Base-by-base conservation (phyloP, 306 rosid species). In the Dalbergia cultrata region DNA sequence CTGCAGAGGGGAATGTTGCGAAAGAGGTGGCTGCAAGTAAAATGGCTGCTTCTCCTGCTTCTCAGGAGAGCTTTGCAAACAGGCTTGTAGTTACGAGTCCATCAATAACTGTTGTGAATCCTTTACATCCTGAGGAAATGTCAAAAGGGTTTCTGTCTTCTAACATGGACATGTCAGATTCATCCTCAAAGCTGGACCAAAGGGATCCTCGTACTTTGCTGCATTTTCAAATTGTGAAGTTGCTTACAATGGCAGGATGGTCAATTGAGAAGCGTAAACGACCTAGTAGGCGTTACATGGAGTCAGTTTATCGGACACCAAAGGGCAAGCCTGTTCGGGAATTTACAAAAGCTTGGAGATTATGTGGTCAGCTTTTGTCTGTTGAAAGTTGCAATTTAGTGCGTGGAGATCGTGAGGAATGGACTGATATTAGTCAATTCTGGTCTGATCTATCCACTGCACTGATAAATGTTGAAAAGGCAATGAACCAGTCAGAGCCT, bases 211-310 rank as follows among this genome's bases (percentile, higher is more conserved):
- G 98, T 11, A 71, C 63, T 14, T 63, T 88, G 80, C 90, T 95
- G 83, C 97, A 93, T 61, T 76, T 82, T 83, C 81, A 84, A 79
- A 67, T 82, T 71, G 78, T 78, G 79, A 85, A 73, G 81, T 82
- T 95, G 81, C 93, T 95, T 74, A 81, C 56, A 78, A 86, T 82
- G 82, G 88, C 96, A n/a, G 99, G 99, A 67, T 93, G 94, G 96
- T 78, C 83, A 18, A 81, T 93, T 63, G 97, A 93, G 84, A 91
- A 75, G 90, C 90, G 87, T 31, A 87, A 92, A 77, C 89, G 99
- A 70, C 94, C 93, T 59, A 76, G 87, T 65, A 89, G 99, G 83
- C 85, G 78, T 22, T 80, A 88, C 82, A 11, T 75, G 78, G 97
- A 95, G 76, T 83, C 97, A 0, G 81, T 95, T 72, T 95, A 95